A percentile compares a stretch with the other conserved stretches of the same genome.
These are phyloP conservation scores for Phylloporus rhodoxanthus DNA, from an alignment of 768 basidiomycete species.

Conservation along the genomic window DNA sequence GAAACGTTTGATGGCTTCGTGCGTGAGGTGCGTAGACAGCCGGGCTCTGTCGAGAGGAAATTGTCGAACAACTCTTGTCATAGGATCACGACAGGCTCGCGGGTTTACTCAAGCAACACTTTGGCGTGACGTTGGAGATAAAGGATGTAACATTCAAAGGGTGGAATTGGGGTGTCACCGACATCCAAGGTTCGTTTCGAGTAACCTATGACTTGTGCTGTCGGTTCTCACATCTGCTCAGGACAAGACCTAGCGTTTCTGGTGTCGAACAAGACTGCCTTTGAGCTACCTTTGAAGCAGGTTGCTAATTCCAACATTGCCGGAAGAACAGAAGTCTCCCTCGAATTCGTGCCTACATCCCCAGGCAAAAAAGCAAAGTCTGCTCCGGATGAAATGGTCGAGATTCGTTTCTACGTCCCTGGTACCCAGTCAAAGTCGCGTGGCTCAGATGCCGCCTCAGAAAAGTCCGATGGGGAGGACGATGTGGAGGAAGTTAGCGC, in stretches of 20 bases:
- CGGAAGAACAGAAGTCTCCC: slow-evolving; percentile 94
- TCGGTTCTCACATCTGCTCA: slow-evolving; percentile 27
- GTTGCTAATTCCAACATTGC: slow-evolving; percentile 98
- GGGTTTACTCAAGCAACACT: slow-evolving; percentile 78
- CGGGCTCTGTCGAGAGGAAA: background rate
- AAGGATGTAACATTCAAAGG: slow-evolving; percentile 88
- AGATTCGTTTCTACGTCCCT: slow-evolving; percentile 95
- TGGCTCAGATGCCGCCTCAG: slow-evolving; percentile 68
- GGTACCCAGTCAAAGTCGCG: slow-evolving; percentile 60
- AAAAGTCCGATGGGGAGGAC: slow-evolving; percentile 66
- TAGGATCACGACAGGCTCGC: slow-evolving; percentile 91
- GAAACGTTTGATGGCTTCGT: slow-evolving; percentile 93
- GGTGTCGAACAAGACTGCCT: slow-evolving; percentile 80
- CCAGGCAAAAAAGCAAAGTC: slow-evolving; percentile 37
- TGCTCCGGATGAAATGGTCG: slow-evolving; percentile 79
- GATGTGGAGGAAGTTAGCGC: slow-evolving; percentile 78
- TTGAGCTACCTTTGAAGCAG: slow-evolving; percentile 79
- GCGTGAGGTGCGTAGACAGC: slow-evolving; percentile 56
- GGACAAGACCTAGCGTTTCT: slow-evolving; percentile 90
- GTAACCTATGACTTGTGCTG: background rate
- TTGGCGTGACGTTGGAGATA: slow-evolving; percentile 75
- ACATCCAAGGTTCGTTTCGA: slow-evolving; percentile 73
- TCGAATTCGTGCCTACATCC: slow-evolving; percentile 73
- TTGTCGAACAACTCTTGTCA: background rate
- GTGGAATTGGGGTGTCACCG: slow-evolving; percentile 97